Evolutionary conservation across 2,329 filamentous ascomycete species (phyloP), one percentile per base, ranked within the genome.

Genomic region (Thelonectria discophora): DNA sequence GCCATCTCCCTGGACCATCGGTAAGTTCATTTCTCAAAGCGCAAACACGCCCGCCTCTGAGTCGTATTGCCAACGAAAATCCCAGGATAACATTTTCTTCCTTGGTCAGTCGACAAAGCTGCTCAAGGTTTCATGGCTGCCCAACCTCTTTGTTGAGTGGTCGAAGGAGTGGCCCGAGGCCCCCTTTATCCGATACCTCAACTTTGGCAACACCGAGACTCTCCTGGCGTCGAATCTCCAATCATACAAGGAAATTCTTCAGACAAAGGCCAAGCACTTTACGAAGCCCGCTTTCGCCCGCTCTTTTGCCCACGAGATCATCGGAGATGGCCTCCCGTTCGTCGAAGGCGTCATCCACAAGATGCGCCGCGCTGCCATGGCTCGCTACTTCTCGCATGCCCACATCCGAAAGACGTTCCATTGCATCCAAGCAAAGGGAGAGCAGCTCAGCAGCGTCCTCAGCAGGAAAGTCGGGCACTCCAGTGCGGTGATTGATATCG

Each of bases 1-100:
- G 80, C 13, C 69, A 79, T 51, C 65, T 83, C 1, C 81, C 81
- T 0, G 80, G 79, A 0, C 81, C 81, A 15, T 78, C 75, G 68
- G 80, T 81, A 65, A 9, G 65, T 24, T 3, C 3, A 30, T 3
- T 1, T 21, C 18, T 10, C 3, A n/a, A 15, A 27, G 21, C 24
- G 20, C 2, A 18, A n/a, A 15, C 24, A 37, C 18, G 15, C 32
- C 32, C 12, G 3, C 9, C 12, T 11, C 13, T 34, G 3, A 13
- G 7, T 5, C 32, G 10, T 11, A 3, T 9, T 34, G 46, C 30
- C 37, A 42, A 47, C n/a, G 32, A 8, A 9, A 54, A 21, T 11
- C 24, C 7, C 15, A 81, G 78, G 72, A 79, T 51, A 73, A 79
- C 37, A 66, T 73, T 42, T 72, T 76, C 47, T 65, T 82, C 42